Evolutionary conservation across 2,329 filamentous ascomycete species (phyloP).

Genomic region (Leptographium wingfieldii): DNA sequence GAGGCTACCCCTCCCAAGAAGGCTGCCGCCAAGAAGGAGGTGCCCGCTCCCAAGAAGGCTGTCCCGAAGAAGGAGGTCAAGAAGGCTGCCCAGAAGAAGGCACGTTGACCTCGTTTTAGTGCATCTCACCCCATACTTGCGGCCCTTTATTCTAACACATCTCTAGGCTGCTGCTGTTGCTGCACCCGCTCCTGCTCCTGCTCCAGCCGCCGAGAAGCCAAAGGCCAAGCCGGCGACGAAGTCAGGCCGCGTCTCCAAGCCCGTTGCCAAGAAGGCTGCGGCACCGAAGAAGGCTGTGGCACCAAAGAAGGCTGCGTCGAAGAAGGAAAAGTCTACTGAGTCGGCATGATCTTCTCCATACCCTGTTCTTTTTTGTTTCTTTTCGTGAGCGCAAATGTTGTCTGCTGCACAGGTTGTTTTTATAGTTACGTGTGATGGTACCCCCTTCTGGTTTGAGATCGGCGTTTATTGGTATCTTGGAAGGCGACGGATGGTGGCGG

Average conservation of each 20-base stretch:
- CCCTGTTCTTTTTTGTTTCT: constrained; percentile 6
- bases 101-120: background rate
- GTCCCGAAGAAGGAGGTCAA: constrained; percentile 15
- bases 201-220: constrained; percentile 48
- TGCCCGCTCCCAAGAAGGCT: constrained; percentile 9
- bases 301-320: constrained; percentile 29
- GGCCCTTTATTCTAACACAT: constrained; percentile 19
- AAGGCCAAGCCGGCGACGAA: constrained; percentile 70
- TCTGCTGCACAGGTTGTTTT: constrained; percentile 6
- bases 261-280: constrained; percentile 36
- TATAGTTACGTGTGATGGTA: constrained; percentile 12
- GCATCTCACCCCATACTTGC: background rate
- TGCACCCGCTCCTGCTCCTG: background rate
- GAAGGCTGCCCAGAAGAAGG: constrained; percentile 29
- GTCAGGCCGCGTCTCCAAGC: constrained; percentile 73
- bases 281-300: constrained; percentile 31
- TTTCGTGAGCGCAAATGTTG: background rate
- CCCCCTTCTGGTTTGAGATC: constrained; percentile 2
- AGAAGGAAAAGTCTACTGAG: constrained; percentile 6
- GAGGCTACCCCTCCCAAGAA: constrained; percentile 15
- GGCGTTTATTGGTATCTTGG: constrained; percentile 10
- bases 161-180: constrained; percentile 20
- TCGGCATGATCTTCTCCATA: constrained; percentile 7
- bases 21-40: constrained; percentile 17
- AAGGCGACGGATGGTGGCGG: constrained; percentile 11